A percentile compares a stretch with the other conserved stretches of the same genome.
Conservation (phyloP, 768 basidiomycete genomes). For the Lyophyllum semitale region DNA sequence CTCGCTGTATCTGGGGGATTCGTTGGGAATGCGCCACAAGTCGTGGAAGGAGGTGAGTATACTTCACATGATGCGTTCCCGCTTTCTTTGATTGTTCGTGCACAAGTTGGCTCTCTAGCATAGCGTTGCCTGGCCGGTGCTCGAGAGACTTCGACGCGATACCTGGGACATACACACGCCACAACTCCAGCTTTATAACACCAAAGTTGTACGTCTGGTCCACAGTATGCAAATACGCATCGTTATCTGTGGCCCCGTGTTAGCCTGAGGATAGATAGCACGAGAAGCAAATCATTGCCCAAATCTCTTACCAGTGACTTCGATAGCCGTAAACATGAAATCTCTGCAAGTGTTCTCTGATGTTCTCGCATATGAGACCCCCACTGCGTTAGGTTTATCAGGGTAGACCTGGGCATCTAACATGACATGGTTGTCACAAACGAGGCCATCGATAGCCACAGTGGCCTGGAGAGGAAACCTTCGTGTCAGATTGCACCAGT, state of each 20-base stretch:
- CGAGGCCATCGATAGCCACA: constrained; percentile 25
- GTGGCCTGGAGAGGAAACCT: constrained; percentile 21
- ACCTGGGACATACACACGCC: constrained; percentile 25
- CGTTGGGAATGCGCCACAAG: not conserved
- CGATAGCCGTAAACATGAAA: constrained; percentile 11
- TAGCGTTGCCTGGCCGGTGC: constrained; percentile 23
- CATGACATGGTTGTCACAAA: constrained; percentile 29
- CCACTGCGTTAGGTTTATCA: constrained; percentile 21
- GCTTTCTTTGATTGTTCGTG: constrained; percentile 36
- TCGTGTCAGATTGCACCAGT: constrained; percentile 26
- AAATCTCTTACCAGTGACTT: constrained; percentile 7
- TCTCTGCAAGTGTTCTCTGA: constrained; percentile 7
- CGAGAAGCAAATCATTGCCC: constrained; percentile 25
- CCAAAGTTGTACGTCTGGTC: constrained; percentile 23
- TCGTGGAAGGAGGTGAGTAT: not conserved
- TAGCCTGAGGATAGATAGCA: constrained; percentile 12
- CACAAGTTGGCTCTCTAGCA: constrained; percentile 28
- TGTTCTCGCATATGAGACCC: constrained; percentile 13
- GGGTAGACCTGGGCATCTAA: constrained; percentile 23
- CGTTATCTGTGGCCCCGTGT: constrained; percentile 10
- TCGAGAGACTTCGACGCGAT: constrained; percentile 24
- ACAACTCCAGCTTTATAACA: constrained; percentile 32
- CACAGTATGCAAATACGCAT: constrained; percentile 14
- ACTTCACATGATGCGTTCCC: constrained; percentile 34
- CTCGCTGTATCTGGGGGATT: constrained; percentile 26